phyloP scores from a whole-genome alignment of 805 yeast species.

The Ogataea polymorpha region DNA sequence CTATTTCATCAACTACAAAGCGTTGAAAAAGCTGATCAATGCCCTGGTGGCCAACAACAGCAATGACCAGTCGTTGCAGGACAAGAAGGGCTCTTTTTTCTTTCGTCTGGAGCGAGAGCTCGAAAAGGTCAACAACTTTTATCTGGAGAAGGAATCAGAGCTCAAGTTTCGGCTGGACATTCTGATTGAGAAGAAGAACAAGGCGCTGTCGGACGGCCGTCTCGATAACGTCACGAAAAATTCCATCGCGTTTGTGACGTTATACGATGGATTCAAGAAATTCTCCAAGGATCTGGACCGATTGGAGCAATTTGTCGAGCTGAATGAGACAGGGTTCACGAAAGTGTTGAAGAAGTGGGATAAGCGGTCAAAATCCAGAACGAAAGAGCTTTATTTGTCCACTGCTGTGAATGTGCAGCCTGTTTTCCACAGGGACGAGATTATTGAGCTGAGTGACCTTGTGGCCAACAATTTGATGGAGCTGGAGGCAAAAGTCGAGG shows the following conservation, averaged over 20 bases:
- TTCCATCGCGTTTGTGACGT: conserved; percentile 74
- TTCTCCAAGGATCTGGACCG: conserved; percentile 85
- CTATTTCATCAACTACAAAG: conserved; percentile 92
- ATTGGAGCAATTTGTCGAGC: conserved; percentile 88
- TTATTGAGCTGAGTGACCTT: conserved; percentile 78
- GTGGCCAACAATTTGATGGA: conserved; percentile 67
- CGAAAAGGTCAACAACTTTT: conserved; percentile 92
- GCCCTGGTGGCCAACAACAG: conserved; percentile 48
- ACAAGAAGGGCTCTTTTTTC: conserved; percentile 85
- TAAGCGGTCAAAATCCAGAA: conserved; percentile 89
- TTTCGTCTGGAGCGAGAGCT: conserved; percentile 91
- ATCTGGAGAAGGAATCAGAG: conserved; percentile 87
- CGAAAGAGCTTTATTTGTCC: conserved; percentile 85
- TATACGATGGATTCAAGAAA: conserved; percentile 86
- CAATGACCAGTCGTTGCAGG: conserved; percentile 61
- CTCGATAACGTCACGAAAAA: conserved; percentile 48
- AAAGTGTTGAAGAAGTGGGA: conserved; percentile 98
- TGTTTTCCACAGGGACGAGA: conserved; percentile 85
- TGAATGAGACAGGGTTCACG: conserved; percentile 93
- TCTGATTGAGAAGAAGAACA: conserved; percentile 62
- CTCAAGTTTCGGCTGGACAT: conserved; percentile 76
- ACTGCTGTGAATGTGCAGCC: conserved; percentile 97
- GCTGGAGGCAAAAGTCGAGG: conserved; percentile 63
- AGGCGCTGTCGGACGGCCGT: conserved; percentile 40
- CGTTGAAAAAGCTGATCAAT: conserved; percentile 86